Base-by-base conservation (phyloP, 805 yeast genomes). In the Cyberlindnera mycetangii region DNA sequence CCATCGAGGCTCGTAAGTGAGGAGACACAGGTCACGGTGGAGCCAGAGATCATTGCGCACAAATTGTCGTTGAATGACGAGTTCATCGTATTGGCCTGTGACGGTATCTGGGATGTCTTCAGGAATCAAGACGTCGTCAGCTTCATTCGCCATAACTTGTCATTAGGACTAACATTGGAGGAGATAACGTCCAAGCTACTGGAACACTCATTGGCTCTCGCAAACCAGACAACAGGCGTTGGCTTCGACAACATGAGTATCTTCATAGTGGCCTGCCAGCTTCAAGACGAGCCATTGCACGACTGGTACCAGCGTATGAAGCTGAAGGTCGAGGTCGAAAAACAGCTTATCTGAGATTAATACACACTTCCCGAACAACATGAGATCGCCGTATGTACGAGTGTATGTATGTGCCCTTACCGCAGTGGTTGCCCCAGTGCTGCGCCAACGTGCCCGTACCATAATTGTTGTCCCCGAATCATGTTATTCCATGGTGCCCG, bases 171-270 rank as follows among this genome's bases (percentile, higher is more conserved):
- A 64, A 74, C 70, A 46, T 61, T 84, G 18, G 78, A 80, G 34
- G 79, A 76, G 36, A 80, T 84, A 18, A 71, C 76, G 16, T 82
- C 80, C 41, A 71, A 73, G 44, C 61, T 85, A 2, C 62, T 85
- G 42, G 86, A 83, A 51, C 80, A 78, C 49, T 81, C 89, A 45
- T 73, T 85, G 41, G 72, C 78, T 7, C 78, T 80, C 75, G 90
- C 92, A 1, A 78, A 83, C 52, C 80, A 83, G 28, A 71, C 75
- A 24, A 85, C 92, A 0, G 93, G 93, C 2, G 76, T 84, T 20
- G 95, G 95, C 1, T 85, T 83, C 54, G 95, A 85, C 61, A 85
- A 85, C 57, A 85, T 85, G 92, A 84, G 90, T 0, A 67, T 83
- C 16, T 72, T 83, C n/a, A 75, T 85, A 6, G 72, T 85, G 8